These are phyloP conservation scores for Brassica rapa DNA, from an alignment of 345 rosid genomes.

Conservation along the genomic window DNA sequence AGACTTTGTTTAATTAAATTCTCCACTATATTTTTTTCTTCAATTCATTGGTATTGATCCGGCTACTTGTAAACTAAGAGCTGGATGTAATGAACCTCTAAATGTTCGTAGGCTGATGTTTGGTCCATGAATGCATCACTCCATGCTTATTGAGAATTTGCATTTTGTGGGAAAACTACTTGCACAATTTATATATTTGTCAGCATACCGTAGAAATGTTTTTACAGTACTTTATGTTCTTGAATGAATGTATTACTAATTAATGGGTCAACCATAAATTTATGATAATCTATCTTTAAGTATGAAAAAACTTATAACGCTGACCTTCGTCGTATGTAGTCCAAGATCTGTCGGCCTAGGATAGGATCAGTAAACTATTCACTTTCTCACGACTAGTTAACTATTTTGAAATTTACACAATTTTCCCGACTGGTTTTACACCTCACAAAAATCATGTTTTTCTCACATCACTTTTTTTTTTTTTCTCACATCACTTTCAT, in stretches of 20 bases:
- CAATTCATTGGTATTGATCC: neutral
- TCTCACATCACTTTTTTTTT: neutral
- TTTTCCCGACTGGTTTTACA: neutral
- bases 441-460: neutral
- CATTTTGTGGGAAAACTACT: neutral
- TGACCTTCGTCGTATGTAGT: neutral
- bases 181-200: neutral
- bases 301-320: neutral
- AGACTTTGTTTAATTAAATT: conserved; percentile 6
- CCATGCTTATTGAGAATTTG: no score
- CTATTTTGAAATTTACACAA: neutral
- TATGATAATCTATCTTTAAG: neutral
- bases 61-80: neutral
- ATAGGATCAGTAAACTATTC: neutral
- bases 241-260: neutral
- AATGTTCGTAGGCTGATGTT: neutral
- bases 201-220: neutral
- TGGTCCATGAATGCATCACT: neutral
- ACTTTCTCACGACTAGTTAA: neutral
- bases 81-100: neutral
- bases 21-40: neutral
- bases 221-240: neutral
- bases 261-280: neutral
- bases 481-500: neutral
- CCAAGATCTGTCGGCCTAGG: neutral